A percentile compares a stretch with the other conserved stretches of the same genome.
Conservation (phyloP, 2,329 filamentous ascomycete genomes). For the Verticillium nubilum region DNA sequence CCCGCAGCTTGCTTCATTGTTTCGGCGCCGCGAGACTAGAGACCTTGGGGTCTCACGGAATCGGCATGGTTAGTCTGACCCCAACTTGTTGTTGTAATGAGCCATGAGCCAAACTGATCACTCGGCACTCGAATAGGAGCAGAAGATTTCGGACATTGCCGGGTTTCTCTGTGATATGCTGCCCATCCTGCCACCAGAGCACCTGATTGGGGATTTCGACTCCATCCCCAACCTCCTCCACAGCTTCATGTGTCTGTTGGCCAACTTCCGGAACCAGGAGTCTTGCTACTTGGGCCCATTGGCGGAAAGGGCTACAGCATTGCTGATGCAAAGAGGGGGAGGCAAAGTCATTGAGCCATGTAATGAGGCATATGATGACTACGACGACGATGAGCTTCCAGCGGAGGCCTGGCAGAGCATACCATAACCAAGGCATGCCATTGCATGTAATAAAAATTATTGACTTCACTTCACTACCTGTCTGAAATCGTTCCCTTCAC, state of each 20-base stretch:
- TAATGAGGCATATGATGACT: background rate
- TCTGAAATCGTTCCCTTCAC: background rate
- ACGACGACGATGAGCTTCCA: background rate
- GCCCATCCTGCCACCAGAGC: background rate
- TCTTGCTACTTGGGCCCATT: conserved; percentile 4
- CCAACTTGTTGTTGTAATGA: no score
- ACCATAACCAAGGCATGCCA: no score
- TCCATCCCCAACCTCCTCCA: conserved; percentile 9
- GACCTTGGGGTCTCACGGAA: conserved; percentile 13
- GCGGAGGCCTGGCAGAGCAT: background rate
- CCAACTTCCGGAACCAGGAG: conserved; percentile 14
- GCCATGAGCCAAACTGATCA: background rate
- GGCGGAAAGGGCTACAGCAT: background rate
- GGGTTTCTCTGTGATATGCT: conserved; percentile 15
- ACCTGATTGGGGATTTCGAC: background rate
- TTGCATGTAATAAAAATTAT: background rate
- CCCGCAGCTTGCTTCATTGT: background rate
- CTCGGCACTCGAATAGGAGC: conserved; percentile 8
- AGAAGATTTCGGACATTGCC: conserved; percentile 15
- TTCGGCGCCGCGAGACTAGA: background rate
- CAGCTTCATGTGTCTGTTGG: conserved; percentile 13
- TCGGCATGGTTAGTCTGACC: conserved; percentile 16
- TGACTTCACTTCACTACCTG: no score
- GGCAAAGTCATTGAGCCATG: background rate
- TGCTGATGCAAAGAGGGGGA: background rate